Conservation (phyloP, 257 asterid genomes). For the Anisodus tanguticus region DNA sequence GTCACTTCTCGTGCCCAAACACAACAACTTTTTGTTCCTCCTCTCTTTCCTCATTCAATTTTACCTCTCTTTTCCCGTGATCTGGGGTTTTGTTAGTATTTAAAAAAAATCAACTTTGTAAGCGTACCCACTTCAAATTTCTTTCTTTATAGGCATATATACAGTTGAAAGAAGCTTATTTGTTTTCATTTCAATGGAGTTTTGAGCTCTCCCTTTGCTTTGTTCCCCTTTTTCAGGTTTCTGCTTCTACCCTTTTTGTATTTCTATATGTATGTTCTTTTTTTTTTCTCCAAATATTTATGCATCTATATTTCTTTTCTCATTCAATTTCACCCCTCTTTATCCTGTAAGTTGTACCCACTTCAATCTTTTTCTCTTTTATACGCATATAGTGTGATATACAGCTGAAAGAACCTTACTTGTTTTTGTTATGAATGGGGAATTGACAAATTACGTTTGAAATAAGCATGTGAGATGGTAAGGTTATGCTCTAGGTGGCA, state of each 20-base stretch:
- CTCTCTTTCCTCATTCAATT: conserved; percentile 40
- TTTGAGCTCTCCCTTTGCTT: background rate
- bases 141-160: background rate
- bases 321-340: too few relatives aligned
- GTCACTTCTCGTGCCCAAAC: conserved; percentile 35
- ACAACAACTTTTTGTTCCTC: background rate
- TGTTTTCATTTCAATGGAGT: background rate
- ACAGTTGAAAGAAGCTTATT: background rate
- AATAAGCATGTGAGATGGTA: too few relatives aligned
- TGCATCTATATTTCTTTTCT: background rate
- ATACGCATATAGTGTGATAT: too few relatives aligned
- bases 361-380: too few relatives aligned
- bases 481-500: too few relatives aligned
- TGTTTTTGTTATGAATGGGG: too few relatives aligned
- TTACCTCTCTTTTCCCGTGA: conserved; percentile 38
- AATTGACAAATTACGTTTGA: too few relatives aligned
- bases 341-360: too few relatives aligned
- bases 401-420: too few relatives aligned
- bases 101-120: conserved; percentile 19
- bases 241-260: background rate
- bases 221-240: background rate
- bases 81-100: conserved; percentile 29
- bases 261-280: background rate
- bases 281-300: too few relatives aligned
- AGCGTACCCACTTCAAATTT: background rate